Conservation (phyloP, 2,329 filamentous ascomycete species). For the Neoascochyta sp. region DNA sequence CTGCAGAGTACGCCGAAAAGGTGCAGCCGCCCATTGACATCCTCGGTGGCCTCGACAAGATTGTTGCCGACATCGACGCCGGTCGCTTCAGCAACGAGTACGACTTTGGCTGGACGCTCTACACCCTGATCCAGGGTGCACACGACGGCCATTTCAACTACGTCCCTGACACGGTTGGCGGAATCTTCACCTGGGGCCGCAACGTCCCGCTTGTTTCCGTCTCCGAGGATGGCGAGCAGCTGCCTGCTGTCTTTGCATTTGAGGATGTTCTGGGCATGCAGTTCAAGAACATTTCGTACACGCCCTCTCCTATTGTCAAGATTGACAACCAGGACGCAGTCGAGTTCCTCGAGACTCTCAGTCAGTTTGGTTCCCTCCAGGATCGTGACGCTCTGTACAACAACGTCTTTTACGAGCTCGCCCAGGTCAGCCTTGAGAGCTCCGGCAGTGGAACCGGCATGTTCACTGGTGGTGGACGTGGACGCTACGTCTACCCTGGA, state of each 20-base stretch:
- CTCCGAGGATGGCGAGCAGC: constrained; percentile 55
- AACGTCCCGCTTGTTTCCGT: constrained; percentile 56
- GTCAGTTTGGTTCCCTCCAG: constrained; percentile 49
- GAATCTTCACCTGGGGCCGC: constrained; percentile 49
- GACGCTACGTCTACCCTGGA: constrained; percentile 44
- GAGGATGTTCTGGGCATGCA: constrained; percentile 45
- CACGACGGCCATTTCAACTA: constrained; percentile 65
- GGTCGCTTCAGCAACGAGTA: constrained; percentile 42
- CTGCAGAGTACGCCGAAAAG: constrained; percentile 45
- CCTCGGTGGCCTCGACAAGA: constrained; percentile 39
- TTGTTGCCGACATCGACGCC: constrained; percentile 37
- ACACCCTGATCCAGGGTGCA: constrained; percentile 51
- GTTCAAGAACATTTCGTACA: constrained; percentile 43
- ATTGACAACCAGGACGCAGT: constrained; percentile 56
- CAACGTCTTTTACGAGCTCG: constrained; percentile 47
- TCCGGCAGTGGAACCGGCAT: constrained; percentile 42
- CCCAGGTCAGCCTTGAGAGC: constrained; percentile 41
- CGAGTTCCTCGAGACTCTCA: constrained; percentile 47
- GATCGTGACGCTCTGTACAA: constrained; percentile 58
- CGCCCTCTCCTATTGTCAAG: constrained; percentile 50
- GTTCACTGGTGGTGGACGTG: constrained; percentile 45
- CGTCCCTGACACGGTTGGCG: constrained; percentile 51
- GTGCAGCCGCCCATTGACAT: constrained; percentile 46
- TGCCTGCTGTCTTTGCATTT: constrained; percentile 57
- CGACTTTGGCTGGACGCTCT: constrained; percentile 51